These are phyloP conservation scores for Gonium pectorale DNA, from an alignment of 139 green algal species.

Conservation along the genomic window DNA sequence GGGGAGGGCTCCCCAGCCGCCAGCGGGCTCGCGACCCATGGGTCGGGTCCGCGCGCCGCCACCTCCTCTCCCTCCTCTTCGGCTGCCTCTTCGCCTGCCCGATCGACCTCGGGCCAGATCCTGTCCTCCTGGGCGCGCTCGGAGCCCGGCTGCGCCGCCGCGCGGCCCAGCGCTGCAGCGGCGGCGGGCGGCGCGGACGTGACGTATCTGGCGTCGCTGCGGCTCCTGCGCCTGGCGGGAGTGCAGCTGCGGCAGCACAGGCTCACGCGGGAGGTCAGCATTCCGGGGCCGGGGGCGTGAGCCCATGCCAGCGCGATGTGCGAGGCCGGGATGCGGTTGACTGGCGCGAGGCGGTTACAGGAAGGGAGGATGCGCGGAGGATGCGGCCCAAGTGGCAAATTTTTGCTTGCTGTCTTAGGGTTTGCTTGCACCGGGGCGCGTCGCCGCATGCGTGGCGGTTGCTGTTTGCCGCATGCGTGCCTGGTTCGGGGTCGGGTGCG, in stretches of 20 bases:
- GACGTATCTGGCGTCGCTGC: constrained; percentile 74
- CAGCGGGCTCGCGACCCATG: background rate
- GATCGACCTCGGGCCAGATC: constrained; percentile 11
- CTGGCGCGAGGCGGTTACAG: too few species aligned
- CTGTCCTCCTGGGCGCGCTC: constrained; percentile 28
- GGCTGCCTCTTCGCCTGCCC: background rate
- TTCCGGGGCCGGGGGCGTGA: constrained; percentile 3
- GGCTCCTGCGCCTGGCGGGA: constrained; percentile 78
- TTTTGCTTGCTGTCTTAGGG: too few species aligned
- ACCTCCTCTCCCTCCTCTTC: too few species aligned
- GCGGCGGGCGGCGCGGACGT: constrained; percentile 7
- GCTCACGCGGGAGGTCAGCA: constrained; percentile 32
- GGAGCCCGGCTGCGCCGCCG: background rate
- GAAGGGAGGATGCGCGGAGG: too few species aligned
- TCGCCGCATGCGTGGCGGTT: too few species aligned
- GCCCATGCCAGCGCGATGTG: too few species aligned
- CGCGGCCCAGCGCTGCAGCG: background rate
- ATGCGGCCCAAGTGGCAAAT: too few species aligned
- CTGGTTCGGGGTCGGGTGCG: too few species aligned
- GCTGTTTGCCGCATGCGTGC: too few species aligned
- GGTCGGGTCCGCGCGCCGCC: background rate
- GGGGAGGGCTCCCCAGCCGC: background rate
- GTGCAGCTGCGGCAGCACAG: constrained; percentile 81
- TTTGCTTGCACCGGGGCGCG: too few species aligned
- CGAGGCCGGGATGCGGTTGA: too few species aligned